Evolutionary conservation across 345 rosid species (phyloP), one percentile per base, ranked within the genome.

Genomic region (Angophora floribunda): DNA sequence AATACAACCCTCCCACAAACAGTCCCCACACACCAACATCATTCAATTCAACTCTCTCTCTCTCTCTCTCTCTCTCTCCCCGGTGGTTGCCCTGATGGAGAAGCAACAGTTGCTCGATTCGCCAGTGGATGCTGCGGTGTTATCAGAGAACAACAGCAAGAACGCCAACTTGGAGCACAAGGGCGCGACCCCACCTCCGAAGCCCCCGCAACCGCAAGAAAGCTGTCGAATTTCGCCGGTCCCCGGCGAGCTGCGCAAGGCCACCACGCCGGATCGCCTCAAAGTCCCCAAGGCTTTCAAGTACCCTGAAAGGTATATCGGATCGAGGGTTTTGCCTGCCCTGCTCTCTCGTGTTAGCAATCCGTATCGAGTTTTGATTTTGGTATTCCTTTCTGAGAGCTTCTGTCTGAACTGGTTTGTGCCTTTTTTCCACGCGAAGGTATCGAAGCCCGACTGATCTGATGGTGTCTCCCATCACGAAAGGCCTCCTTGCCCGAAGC

Each of bases 381-480:
- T 65, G 63, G 5, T 24, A 13, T 44, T 41, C 22, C 30, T 70
- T 17, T 15, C n/a, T 7, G 30, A 52, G n/a, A 49, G 65, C 47
- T 13, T 24, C 28, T 30, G 52, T n/a, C 22, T 80, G 36, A 13
- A 15, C 8, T 85, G 16, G 52, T 32, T 12, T 78, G 11, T 19
- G 55, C 36, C 36, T 8, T 47, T 50, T 53, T 87, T 28, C 26
- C 12, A 45, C 12, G 84, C 17, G 55, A 86, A 97, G 99, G 93
- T 95, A 96, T 80, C 91, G 94, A 86, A 97, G 99, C 88, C 99
- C 99, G 26, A 97, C 99, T 24, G 99, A 96, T 89, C 93, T 95
- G 55, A 95, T 97, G 94, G 91, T 97, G 91, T 97, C 99, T 41
- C 99, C 98, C 5, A 88, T 96, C 86, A 93, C 99, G 4, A 94